Evolutionary conservation across 2,329 filamentous ascomycete species (phyloP), one percentile per base, ranked within the genome.

Genomic region (Aspergillus tanneri): DNA sequence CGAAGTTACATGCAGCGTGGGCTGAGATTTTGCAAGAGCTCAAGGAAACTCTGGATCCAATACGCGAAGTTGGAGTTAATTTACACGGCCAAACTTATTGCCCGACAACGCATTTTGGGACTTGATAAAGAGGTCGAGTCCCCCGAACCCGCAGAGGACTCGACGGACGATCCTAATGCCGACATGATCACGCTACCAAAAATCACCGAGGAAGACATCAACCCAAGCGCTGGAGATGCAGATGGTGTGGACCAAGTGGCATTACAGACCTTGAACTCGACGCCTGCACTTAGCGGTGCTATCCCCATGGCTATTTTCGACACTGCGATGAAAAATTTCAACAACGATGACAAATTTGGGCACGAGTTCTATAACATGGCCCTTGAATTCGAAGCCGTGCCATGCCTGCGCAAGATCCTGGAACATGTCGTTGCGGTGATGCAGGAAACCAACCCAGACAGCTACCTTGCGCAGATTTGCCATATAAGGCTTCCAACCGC

Each of bases 281-380:
- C 90, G 39, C 90, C 92, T 3, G 90, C 90, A 8, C 78, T 96
- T 54, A 88, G 87, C 51, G 93, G 93, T n/a, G 93, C 90, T 12
- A 96, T 99, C 57, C 91, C 93, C 2, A 81, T 90, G 47, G 90
- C 92, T 30, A 88, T 99, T 39, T 96, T 96, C 63, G 90, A 96
- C 62, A 83, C 89, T 18, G 86, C 90, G 5, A 84, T 84, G 73
- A 89, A 87, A 67, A 85, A 96, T 60, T 81, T 87, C 43, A 84
- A 87, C 56, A 83, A 85, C 65, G 81, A 80, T 50, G 71, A 83
- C 2, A 73, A 76, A 1, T 77, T 90, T 5, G 89, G 84, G 3
- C 84, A 86, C 60, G 73, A 80, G 18, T 96, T 96, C 71, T 97
- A 93, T 69, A 76, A 87, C 61, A 80, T 95, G 72, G 87, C 95